Percentiles rank a stretch among this genome's conserved stretches.
phyloP scores from a whole-genome alignment of 2,329 filamentous ascomycete genomes.

The Paecilomyces sp. region DNA sequence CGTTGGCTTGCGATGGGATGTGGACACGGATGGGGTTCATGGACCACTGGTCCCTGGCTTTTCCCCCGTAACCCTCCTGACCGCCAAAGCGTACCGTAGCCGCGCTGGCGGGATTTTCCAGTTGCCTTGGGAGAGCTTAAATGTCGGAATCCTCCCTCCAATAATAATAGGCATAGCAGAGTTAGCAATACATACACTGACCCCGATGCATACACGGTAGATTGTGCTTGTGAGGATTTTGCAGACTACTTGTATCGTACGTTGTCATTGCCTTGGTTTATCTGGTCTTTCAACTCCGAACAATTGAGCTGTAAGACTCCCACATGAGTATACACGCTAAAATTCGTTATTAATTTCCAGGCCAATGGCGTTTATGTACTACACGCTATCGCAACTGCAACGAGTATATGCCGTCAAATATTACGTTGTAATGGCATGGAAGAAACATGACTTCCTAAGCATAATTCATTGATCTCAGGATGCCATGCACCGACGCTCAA shows the following conservation, averaged over 20 bases:
- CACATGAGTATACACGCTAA: no score
- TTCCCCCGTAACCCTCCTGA: neutral
- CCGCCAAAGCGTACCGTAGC: neutral
- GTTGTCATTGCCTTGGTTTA: no score
- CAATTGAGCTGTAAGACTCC: no score
- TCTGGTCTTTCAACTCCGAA: no score
- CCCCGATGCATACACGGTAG: no score
- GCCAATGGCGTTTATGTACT: no score
- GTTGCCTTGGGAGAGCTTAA: neutral
- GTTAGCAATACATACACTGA: no score
- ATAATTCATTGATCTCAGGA: neutral
- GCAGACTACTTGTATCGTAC: no score
- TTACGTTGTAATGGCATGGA: neutral
- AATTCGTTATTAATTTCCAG: no score
- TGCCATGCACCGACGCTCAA: neutral
- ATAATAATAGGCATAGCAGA: no score
- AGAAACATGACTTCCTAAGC: neutral
- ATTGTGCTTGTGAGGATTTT: no score
- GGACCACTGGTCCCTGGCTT: neutral
- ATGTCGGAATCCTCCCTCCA: neutral
- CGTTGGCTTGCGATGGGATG: neutral
- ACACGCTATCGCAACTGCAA: neutral
- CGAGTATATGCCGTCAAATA: neutral
- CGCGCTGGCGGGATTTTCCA: neutral
- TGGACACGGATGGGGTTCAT: neutral